These are phyloP conservation scores for Saccharomyces hybrid DNA, from an alignment of 1,139 yeast species.

Conservation along the genomic window DNA sequence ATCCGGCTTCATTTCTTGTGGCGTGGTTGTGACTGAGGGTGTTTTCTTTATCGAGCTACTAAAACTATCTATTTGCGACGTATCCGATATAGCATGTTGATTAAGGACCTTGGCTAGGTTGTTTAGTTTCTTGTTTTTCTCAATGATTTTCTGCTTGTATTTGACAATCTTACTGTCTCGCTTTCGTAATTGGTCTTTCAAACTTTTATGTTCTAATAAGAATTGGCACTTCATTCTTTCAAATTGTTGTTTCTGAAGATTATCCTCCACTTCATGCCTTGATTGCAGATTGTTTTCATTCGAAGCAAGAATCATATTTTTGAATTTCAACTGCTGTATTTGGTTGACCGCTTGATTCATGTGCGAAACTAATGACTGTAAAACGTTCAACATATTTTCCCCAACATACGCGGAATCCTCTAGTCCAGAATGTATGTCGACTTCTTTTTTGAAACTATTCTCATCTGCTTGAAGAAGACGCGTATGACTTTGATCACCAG, in stretches of 20 bases:
- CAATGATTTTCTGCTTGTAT: constrained; percentile 37
- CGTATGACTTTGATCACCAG: not conserved
- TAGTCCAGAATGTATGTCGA: not conserved
- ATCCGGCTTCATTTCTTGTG: constrained; percentile 14
- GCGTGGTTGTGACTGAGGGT: constrained; percentile 3
- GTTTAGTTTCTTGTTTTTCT: constrained; percentile 38
- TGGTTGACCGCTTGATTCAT: constrained; percentile 4
- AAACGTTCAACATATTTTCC: not conserved
- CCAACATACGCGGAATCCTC: not conserved
- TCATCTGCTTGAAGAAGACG: not conserved
- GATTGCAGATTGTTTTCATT: constrained; percentile 31
- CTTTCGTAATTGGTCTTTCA: constrained; percentile 34
- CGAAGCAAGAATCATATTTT: constrained; percentile 35
- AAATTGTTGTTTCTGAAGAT: constrained; percentile 41
- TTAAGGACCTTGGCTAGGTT: constrained; percentile 26
- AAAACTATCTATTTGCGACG: constrained; percentile 10
- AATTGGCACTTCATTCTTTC: constrained; percentile 38
- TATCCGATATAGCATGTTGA: constrained; percentile 14
- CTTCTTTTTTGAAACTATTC: not conserved
- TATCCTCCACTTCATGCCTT: constrained; percentile 42
- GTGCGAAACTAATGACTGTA: not conserved
- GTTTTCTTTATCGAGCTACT: constrained; percentile 2
- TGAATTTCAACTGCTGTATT: constrained; percentile 32
- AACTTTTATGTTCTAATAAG: constrained; percentile 30
- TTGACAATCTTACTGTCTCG: constrained; percentile 40